Evolutionary conservation across 768 basidiomycete genomes (phyloP).

Genomic region (Mycena kentingensis): DNA sequence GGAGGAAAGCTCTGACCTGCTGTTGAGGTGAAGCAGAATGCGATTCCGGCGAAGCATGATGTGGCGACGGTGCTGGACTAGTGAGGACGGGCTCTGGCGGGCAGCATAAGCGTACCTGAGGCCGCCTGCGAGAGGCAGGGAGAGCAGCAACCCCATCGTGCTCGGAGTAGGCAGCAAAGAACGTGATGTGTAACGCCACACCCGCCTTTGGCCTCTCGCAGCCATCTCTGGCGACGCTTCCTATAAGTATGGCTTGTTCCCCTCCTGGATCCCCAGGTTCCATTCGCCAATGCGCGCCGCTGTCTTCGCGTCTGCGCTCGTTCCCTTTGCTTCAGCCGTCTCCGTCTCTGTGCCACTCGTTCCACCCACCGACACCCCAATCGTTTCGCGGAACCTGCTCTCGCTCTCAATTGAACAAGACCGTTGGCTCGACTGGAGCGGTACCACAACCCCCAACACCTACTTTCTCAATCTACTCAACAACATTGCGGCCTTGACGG

Average conservation of each 20-base stretch:
- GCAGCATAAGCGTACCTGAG: too few species aligned
- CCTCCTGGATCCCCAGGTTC: neutral
- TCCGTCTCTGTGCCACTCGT: conserved; percentile 44
- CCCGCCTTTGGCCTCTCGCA: too few species aligned
- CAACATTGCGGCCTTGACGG: conserved; percentile 55
- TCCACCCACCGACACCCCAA: conserved; percentile 37
- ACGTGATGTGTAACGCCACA: neutral
- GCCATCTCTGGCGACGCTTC: too few species aligned
- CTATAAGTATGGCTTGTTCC: too few species aligned
- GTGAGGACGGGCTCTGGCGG: too few species aligned
- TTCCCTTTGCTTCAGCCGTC: conserved; percentile 15
- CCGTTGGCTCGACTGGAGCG: conserved; percentile 69
- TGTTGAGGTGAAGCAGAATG: conserved; percentile 85
- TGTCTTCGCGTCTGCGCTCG: neutral
- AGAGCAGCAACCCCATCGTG: conserved; percentile 72
- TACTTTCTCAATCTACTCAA: conserved; percentile 64
- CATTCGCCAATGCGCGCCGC: neutral
- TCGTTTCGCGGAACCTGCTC: conserved; percentile 48
- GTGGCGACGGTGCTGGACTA: conserved; percentile 78
- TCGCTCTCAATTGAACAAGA: conserved; percentile 75
- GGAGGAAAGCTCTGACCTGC: conserved; percentile 56
- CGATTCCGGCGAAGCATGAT: conserved; percentile 80
- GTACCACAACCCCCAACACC: conserved; percentile 50
- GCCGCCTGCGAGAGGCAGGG: conserved; percentile 69
- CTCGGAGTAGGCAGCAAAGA: neutral